Evolutionary conservation across 225 moss, liverwort and hornwort genomes (phyloP).

Genomic region (Neckera pumila): DNA sequence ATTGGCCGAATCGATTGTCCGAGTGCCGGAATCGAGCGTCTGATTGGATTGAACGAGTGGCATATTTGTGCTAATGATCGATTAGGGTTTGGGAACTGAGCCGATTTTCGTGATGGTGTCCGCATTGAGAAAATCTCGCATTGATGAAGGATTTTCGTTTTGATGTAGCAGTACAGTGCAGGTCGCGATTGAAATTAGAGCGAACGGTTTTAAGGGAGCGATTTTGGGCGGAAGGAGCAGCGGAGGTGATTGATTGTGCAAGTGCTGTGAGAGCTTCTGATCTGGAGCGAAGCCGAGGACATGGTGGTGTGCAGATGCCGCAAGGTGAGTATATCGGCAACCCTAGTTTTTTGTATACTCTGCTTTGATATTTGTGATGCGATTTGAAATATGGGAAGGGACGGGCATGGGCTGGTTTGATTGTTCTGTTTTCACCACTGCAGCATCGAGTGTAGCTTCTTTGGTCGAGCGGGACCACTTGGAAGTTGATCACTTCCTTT

Average conservation of each 20-base stretch:
- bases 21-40: background rate
- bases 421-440: background rate
- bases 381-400: background rate
- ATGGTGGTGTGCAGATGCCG: slow-evolving; percentile 99
- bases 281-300: slow-evolving; percentile 27
- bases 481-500: background rate
- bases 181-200: background rate
- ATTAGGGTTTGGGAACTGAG: background rate
- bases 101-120: background rate
- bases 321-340: slow-evolving; percentile 35
- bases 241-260: background rate
- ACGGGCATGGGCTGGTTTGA: background rate
- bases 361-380: background rate
- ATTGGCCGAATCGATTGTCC: background rate
- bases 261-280: background rate
- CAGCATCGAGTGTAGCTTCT: background rate
- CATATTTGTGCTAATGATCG: background rate
- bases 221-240: background rate
- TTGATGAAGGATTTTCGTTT: background rate
- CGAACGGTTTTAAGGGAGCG: background rate
- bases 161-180: background rate
- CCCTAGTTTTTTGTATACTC: background rate
- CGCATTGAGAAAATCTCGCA: background rate
- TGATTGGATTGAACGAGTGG: background rate
- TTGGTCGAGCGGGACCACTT: background rate